These are phyloP conservation scores for Thielaviopsis musarum DNA, from an alignment of 2,329 filamentous ascomycete species.

Conservation along the genomic window DNA sequence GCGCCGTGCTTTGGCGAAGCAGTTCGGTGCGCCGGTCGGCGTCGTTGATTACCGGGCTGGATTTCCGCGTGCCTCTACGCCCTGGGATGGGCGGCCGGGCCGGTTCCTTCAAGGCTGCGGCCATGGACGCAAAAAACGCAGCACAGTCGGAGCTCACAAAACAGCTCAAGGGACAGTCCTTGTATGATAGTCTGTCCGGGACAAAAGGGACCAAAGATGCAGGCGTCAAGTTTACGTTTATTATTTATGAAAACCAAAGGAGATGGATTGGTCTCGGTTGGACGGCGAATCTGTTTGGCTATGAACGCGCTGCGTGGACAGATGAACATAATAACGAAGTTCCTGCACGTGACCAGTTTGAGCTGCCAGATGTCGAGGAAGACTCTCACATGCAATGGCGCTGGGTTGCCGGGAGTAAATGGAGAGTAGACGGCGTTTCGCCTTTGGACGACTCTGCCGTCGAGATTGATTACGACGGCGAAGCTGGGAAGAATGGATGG, in stretches of 20 bases:
- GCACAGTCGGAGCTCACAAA: slow-evolving; percentile 30
- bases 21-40: slow-evolving; percentile 52
- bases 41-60: slow-evolving; percentile 61
- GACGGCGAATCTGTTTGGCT: slow-evolving; percentile 80
- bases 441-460: slow-evolving; percentile 28
- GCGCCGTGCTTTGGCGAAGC: slow-evolving; percentile 83
- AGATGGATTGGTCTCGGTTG: slow-evolving; percentile 91
- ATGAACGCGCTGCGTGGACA: slow-evolving; percentile 83
- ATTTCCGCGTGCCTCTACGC: slow-evolving; percentile 40
- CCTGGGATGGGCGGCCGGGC: slow-evolving; percentile 10
- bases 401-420: slow-evolving; percentile 75
- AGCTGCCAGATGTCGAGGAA: slow-evolving; percentile 44
- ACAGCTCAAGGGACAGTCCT: slow-evolving; percentile 21
- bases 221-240: slow-evolving; percentile 89
- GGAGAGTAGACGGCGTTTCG: slow-evolving; percentile 65
- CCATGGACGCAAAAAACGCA: slow-evolving; percentile 14
- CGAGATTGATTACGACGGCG: slow-evolving; percentile 35
- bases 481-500: slow-evolving; percentile 62
- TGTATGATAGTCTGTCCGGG: slow-evolving; percentile 1
- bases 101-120: slow-evolving; percentile 8
- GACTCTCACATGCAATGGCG: slow-evolving; percentile 41
- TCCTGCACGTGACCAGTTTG: slow-evolving; percentile 53
- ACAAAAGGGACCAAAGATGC: slow-evolving; percentile 34
- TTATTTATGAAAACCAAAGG: slow-evolving; percentile 89
- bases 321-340: slow-evolving; percentile 83